Percentiles rank a stretch among this genome's conserved stretches.
Conservation (phyloP, 2,329 filamentous ascomycete genomes). For the Raffaelea arxii region DNA sequence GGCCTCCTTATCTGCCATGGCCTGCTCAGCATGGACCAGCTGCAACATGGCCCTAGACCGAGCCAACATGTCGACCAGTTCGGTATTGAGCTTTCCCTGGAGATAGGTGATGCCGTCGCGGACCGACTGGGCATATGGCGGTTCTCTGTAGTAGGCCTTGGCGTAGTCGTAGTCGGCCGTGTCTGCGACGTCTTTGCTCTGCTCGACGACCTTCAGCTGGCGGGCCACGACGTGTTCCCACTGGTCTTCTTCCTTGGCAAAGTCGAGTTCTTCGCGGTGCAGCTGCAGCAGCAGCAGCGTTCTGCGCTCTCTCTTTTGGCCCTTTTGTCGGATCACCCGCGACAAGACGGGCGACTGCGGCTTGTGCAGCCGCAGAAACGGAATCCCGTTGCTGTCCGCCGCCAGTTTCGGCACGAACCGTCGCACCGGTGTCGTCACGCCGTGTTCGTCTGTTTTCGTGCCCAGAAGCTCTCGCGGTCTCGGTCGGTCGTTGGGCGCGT, state of each 20-base stretch:
- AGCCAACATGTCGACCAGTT: slow-evolving; percentile 29
- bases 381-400: slow-evolving; percentile 42
- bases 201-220: slow-evolving; percentile 26
- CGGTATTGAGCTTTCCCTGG: slow-evolving; percentile 18
- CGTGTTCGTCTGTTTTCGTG: too few species aligned
- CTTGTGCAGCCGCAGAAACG: slow-evolving; percentile 58
- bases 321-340: slow-evolving; percentile 45
- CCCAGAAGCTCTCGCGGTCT: slow-evolving; percentile 37
- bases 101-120: slow-evolving; percentile 14
- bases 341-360: slow-evolving; percentile 52
- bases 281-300: slow-evolving; percentile 28
- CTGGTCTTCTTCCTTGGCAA: slow-evolving; percentile 30
- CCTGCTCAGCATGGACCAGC: slow-evolving; percentile 29
- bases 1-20: slow-evolving; percentile 16
- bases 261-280: slow-evolving; percentile 23
- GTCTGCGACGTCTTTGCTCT: slow-evolving; percentile 15
- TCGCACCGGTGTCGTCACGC: slow-evolving; percentile 30
- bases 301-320: slow-evolving; percentile 30
- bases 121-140: slow-evolving; percentile 21
- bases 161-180: background rate
- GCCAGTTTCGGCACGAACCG: slow-evolving; percentile 50
- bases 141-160: background rate
- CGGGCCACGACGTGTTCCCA: slow-evolving; percentile 34
- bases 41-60: slow-evolving; percentile 29
- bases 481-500: slow-evolving; percentile 37